A percentile compares a stretch with the other conserved stretches of the same genome.
Evolutionary conservation across 371 early-diverging fungal genomes (phyloP).

Genomic region (Rhizopus stolonifer): DNA sequence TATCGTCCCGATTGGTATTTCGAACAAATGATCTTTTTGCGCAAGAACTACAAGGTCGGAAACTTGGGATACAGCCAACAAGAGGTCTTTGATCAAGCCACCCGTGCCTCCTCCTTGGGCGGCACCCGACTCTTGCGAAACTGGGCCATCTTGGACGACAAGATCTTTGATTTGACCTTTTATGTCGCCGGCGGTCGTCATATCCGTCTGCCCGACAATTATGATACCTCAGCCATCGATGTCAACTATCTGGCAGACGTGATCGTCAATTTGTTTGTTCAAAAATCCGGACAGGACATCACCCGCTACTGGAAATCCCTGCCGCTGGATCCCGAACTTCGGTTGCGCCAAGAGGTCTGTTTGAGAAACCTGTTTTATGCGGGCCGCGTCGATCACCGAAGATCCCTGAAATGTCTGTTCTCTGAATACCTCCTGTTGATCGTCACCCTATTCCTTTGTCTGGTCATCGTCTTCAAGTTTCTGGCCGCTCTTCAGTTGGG

Average conservation of each 20-base stretch:
- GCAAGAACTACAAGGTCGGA: slow-evolving; percentile 43
- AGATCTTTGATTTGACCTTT: slow-evolving; percentile 62
- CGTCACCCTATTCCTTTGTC: slow-evolving; percentile 69
- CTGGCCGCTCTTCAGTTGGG: slow-evolving; percentile 89
- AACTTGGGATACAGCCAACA: slow-evolving; percentile 40
- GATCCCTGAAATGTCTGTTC: slow-evolving; percentile 79
- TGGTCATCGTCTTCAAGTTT: slow-evolving; percentile 88
- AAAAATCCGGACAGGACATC: slow-evolving; percentile 59
- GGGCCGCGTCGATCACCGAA: slow-evolving; percentile 86
- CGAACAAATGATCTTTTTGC: slow-evolving; percentile 40
- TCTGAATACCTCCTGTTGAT: slow-evolving; percentile 86
- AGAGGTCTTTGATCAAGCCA: slow-evolving; percentile 35
- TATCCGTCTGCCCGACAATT: slow-evolving; percentile 33
- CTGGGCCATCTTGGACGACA: slow-evolving; percentile 59
- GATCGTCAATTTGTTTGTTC: slow-evolving; percentile 48
- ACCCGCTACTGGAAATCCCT: slow-evolving; percentile 62
- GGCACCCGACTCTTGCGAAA: slow-evolving; percentile 36
- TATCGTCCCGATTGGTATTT: slow-evolving; percentile 52
- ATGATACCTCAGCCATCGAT: too few relatives aligned
- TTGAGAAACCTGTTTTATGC: slow-evolving; percentile 84
- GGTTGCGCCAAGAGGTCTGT: slow-evolving; percentile 59
- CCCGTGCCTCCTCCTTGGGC: slow-evolving; percentile 21
- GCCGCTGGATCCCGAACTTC: slow-evolving; percentile 34
- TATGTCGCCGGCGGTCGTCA: slow-evolving; percentile 53
- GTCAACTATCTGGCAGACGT: slow-evolving; percentile 62